Base-by-base conservation (phyloP, 352 stramenopile species). In the Globisporangium emineosum region DNA sequence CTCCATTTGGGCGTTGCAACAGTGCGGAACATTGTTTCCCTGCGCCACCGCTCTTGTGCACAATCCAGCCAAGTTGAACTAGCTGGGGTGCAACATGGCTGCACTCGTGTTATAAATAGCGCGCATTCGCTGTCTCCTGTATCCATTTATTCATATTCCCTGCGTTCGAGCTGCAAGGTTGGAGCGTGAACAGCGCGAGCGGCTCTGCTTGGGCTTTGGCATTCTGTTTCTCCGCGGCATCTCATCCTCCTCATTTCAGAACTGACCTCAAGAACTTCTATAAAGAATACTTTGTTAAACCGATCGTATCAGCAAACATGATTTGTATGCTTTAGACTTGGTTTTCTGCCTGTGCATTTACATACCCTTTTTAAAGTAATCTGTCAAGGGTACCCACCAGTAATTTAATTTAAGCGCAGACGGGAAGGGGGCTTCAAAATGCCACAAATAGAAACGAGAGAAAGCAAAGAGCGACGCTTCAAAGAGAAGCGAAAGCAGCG, bases 161-260 rank as follows among this genome's bases (percentile, higher is more conserved):
- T 6, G 23, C n/a, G n/a, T n/a, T n/a, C n/a, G n/a, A n/a, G n/a
- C n/a, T n/a, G n/a, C n/a, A n/a, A n/a, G n/a, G n/a, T n/a, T 6
- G 3, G n/a, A 52, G 45, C 5, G 21, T 52, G 45, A 30, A 52
- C 21, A 29, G 15, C 17, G 50, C 50, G 27, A 25, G 27, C 21
- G 27, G 27, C 21, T 57, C 51, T 23, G 25, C 51, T 42, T 15
- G 50, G 12, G 23, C 49, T 33, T 33, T 17, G 5, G 4, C 19
- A 33, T 42, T 43, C n/a, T 45, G 32, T 21, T 32, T 42, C 25
- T 55, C 9, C 13, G 25, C 51, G 27, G 19, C 52, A 58, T 58
- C 52, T 58, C 52, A 58, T 58, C 52, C 52, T 58, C 52, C 52
- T 58, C 52, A 58, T 58, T 58, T 58, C 45, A 58, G 52, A 45